Percentiles rank a stretch among this genome's conserved stretches.
phyloP scores from a whole-genome alignment of 1,284 basidiomycete genomes.

The Papiliotrema flavescens region DNA sequence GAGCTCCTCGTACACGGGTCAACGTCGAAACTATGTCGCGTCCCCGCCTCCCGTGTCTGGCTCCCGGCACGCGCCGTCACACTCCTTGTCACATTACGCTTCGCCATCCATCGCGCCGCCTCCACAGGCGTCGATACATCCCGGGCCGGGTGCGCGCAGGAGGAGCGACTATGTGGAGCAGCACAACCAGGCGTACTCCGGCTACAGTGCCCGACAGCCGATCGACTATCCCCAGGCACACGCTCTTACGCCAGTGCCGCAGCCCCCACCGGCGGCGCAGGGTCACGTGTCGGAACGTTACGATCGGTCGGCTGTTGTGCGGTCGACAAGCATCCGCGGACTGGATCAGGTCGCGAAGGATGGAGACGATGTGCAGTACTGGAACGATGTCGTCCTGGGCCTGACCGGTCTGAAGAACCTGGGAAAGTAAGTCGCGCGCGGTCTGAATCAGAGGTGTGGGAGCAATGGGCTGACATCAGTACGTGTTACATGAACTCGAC shows the following conservation, averaged over 20 bases:
- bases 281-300: conserved; percentile 64
- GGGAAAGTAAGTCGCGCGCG: conserved; percentile 61
- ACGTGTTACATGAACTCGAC: conserved; percentile 99
- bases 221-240: conserved; percentile 78
- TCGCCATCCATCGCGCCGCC: conserved; percentile 56
- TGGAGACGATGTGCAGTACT: conserved; percentile 60
- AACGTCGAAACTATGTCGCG: conserved; percentile 17
- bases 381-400: conserved; percentile 73
- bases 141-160: conserved; percentile 61
- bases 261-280: conserved; percentile 72
- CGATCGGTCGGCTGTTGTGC: conserved; percentile 56
- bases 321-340: conserved; percentile 29
- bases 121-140: conserved; percentile 67
- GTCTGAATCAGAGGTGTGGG: background rate
- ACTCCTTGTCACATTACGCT: conserved; percentile 25
- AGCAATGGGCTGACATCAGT: conserved; percentile 21
- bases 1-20: conserved; percentile 20
- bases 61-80: conserved; percentile 10
- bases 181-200: conserved; percentile 64
- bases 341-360: conserved; percentile 33
- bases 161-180: conserved; percentile 76
- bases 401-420: conserved; percentile 89
- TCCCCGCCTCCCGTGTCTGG: conserved; percentile 11
- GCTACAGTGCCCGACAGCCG: conserved; percentile 43
- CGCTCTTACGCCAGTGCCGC: conserved; percentile 57